Percentiles rank a stretch among this genome's conserved stretches.
phyloP scores from a whole-genome alignment of 495 filamentous ascomycete genomes.

The Apodospora peruviana region DNA sequence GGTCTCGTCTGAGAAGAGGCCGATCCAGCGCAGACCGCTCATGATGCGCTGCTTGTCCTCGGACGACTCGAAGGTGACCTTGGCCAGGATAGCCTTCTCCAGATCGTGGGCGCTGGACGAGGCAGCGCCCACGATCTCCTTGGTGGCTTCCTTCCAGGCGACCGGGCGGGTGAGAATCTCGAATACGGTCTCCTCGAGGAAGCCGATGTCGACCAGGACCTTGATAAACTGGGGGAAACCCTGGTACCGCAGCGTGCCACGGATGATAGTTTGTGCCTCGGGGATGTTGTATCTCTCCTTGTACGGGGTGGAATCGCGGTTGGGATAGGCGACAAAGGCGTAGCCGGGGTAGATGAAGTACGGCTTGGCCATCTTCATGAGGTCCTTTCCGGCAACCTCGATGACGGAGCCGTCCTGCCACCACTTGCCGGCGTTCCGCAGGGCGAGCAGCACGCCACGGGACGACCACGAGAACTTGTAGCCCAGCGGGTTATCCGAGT shows the following conservation, averaged over 20 bases:
- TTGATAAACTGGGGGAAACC: slow-evolving; percentile 88
- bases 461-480: slow-evolving; percentile 90
- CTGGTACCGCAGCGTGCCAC: slow-evolving; percentile 73
- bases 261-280: slow-evolving; percentile 66
- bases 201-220: slow-evolving; percentile 80
- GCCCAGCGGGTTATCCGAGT: slow-evolving; percentile 83
- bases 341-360: slow-evolving; percentile 87
- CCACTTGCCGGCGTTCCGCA: slow-evolving; percentile 79
- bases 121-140: slow-evolving; percentile 62
- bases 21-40: slow-evolving; percentile 76
- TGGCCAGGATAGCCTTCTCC: slow-evolving; percentile 64
- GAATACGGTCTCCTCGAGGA: slow-evolving; percentile 63
- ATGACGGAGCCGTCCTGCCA: slow-evolving; percentile 72
- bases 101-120: slow-evolving; percentile 62
- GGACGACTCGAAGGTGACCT: slow-evolving; percentile 61
- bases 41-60: slow-evolving; percentile 76
- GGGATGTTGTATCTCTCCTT: slow-evolving; percentile 87
- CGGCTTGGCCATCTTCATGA: slow-evolving; percentile 85
- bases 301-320: slow-evolving; percentile 84
- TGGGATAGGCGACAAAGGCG: slow-evolving; percentile 89
- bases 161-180: slow-evolving; percentile 56
- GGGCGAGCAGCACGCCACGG: slow-evolving; percentile 81
- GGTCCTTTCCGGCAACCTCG: slow-evolving; percentile 51
- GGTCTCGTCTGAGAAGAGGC: slow-evolving; percentile 69
- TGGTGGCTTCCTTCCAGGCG: slow-evolving; percentile 76